Evolutionary conservation across 2,329 filamentous ascomycete genomes (phyloP).

Genomic region (Lasiodiplodia sp.): DNA sequence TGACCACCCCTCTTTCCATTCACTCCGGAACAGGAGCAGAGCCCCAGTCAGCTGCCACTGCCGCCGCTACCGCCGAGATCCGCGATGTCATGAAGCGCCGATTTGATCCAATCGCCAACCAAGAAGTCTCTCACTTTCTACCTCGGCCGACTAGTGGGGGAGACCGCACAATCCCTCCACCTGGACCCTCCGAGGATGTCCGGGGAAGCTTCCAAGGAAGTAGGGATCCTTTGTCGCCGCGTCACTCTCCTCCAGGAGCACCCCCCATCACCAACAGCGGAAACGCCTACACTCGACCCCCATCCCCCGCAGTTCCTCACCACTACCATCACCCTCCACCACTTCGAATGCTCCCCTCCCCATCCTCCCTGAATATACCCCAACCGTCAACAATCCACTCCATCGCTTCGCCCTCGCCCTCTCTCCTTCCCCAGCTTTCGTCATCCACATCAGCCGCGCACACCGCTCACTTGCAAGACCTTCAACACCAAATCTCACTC

Average conservation of each 20-base stretch:
- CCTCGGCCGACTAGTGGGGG: slow-evolving; percentile 16
- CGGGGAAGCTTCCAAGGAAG: slow-evolving; percentile 27
- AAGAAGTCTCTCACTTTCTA: neutral
- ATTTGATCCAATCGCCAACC: slow-evolving; percentile 6
- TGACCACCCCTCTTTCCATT: neutral
- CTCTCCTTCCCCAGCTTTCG: slow-evolving; percentile 19
- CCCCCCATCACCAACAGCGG: slow-evolving; percentile 6
- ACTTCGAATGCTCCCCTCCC: slow-evolving; percentile 40
- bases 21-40: neutral
- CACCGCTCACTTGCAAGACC: slow-evolving; percentile 53
- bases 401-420: slow-evolving; percentile 18
- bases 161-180: slow-evolving; percentile 16
- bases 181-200: slow-evolving; percentile 16
- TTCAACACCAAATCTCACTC: slow-evolving; percentile 63
- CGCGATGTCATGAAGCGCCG: slow-evolving; percentile 23
- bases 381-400: slow-evolving; percentile 36
- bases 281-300: slow-evolving; percentile 20
- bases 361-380: slow-evolving; percentile 42
- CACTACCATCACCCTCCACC: slow-evolving; percentile 1
- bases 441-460: slow-evolving; percentile 41
- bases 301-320: neutral
- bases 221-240: slow-evolving; percentile 25
- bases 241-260: slow-evolving; percentile 21
- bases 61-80: slow-evolving; percentile 22
- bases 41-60: neutral